Conservation (phyloP, 805 yeast genomes). For the Candida golubevii region DNA sequence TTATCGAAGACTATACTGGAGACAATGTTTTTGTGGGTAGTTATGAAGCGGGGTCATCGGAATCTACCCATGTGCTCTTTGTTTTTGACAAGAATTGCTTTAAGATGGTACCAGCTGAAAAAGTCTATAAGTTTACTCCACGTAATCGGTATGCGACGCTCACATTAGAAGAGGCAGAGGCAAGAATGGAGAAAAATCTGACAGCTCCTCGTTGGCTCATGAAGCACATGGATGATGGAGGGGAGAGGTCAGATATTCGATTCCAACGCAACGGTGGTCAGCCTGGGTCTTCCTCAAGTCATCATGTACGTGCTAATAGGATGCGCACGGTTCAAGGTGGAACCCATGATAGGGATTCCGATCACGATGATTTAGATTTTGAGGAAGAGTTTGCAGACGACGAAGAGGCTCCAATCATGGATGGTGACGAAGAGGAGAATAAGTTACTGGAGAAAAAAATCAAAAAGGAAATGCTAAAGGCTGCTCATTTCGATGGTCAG, state of each 20-base stretch:
- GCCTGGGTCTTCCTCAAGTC: conserved; percentile 3
- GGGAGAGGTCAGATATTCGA: conserved; percentile 46
- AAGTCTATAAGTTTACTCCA: conserved; percentile 89
- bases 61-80: conserved; percentile 72
- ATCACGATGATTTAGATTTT: conserved; percentile 87
- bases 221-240: conserved; percentile 73
- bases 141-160: conserved; percentile 90
- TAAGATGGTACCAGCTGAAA: conserved; percentile 92
- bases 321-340: conserved; percentile 44
- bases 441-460: conserved; percentile 81
- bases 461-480: conserved; percentile 79
- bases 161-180: conserved; percentile 95
- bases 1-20: conserved; percentile 93
- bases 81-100: conserved; percentile 85
- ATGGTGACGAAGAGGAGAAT: conserved; percentile 93
- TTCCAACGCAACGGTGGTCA: conserved; percentile 27
- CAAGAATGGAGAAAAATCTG: conserved; percentile 76
- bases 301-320: conserved; percentile 11
- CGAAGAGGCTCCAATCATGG: conserved; percentile 97
- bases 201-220: conserved; percentile 91
- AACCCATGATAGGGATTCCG: conserved; percentile 57
- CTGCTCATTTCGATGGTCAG: conserved; percentile 68
- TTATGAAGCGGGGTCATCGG: conserved; percentile 87
- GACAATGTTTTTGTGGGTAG: conserved; percentile 92
- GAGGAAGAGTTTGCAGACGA: conserved; percentile 98